Evolutionary conservation across 306 rosid genomes (phyloP), one percentile per base, ranked within the genome.

Genomic region (Castanopsis chinensis): DNA sequence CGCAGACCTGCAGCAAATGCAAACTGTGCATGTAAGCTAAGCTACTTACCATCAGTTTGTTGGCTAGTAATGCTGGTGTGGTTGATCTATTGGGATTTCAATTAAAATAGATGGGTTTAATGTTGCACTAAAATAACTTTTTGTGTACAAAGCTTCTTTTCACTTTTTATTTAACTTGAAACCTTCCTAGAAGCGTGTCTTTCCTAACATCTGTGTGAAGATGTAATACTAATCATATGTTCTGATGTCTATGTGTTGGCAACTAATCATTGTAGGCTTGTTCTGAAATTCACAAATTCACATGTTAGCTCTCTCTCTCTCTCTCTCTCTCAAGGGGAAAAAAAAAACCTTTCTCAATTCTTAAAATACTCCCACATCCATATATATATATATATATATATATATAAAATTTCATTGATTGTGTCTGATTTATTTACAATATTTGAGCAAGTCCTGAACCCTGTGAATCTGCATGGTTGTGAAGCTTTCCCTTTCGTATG

Each of bases 1-100:
- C 10, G 88, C 93, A 63, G 98, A 94, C 83, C 89, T 94, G 69
- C 93, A 88, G 72, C 98, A 90, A 82, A 92, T 92, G 98, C 98
- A 94, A 56, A 80, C 86, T 69, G 94, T 92, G 65, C 88, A 92
- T 76, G 98, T 92, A 87, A 87, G 98, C 84, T 27, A 10, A 68
- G 35, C 49, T 33, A 18, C 49, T 33, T 33, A 33, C 52, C 51
- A 33, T 67, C 51, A 35, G 51, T 67, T 64, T 33, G 25, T 35
- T 32, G 49, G 52, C 72, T 35, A 67, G 51, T 19, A 43, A 67
- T 25, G 27, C 15, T 67, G 25, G 27, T 19, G 9, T 15, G 43
- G 51, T 67, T 33, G 72, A 19, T 67, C 3, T 67, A 19, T 3
- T 18, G 37, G 21, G 52, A 67, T 67, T 13, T 32, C 51, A 18